phyloP scores from a whole-genome alignment of 1,139 yeast species.

The Saccharomyces hybrid region DNA sequence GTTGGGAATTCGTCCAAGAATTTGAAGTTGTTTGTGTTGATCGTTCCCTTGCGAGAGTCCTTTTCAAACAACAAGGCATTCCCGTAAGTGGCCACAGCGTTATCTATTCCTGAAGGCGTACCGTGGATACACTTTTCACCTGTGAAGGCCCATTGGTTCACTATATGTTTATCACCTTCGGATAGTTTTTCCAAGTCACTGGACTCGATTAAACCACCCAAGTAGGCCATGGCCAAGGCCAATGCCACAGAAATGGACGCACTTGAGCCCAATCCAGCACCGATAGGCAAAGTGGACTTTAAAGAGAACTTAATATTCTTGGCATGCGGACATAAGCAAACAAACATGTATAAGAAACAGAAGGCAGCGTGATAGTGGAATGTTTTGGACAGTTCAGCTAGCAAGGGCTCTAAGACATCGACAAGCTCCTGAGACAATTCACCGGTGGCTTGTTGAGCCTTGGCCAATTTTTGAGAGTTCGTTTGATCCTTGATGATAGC shows the following conservation, averaged over 20 bases:
- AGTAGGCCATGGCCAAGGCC: slow-evolving; percentile 60
- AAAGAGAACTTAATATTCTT: slow-evolving; percentile 55
- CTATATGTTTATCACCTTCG: slow-evolving; percentile 46
- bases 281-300: slow-evolving; percentile 83
- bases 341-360: slow-evolving; percentile 73
- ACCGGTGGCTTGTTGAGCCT: slow-evolving; percentile 11
- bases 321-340: slow-evolving; percentile 45
- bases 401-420: slow-evolving; percentile 15
- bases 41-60: slow-evolving; percentile 20
- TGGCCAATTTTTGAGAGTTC: slow-evolving; percentile 2
- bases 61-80: slow-evolving; percentile 91
- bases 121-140: slow-evolving; percentile 97
- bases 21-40: slow-evolving; percentile 11
- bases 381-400: slow-evolving; percentile 42
- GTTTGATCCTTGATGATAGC: slow-evolving; percentile 5
- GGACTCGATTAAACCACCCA: slow-evolving; percentile 54
- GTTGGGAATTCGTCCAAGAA: slow-evolving; percentile 45
- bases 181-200: slow-evolving; percentile 41
- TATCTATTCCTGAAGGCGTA: slow-evolving; percentile 94
- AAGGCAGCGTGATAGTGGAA: slow-evolving; percentile 76
- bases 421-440: slow-evolving; percentile 49
- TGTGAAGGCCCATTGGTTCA: slow-evolving; percentile 81
- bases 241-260: slow-evolving; percentile 86
- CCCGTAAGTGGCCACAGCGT: slow-evolving; percentile 92
- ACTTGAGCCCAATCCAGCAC: slow-evolving; percentile 95